phyloP scores from a whole-genome alignment of 208 protist genomes.

The Crithidia thermophila region DNA sequence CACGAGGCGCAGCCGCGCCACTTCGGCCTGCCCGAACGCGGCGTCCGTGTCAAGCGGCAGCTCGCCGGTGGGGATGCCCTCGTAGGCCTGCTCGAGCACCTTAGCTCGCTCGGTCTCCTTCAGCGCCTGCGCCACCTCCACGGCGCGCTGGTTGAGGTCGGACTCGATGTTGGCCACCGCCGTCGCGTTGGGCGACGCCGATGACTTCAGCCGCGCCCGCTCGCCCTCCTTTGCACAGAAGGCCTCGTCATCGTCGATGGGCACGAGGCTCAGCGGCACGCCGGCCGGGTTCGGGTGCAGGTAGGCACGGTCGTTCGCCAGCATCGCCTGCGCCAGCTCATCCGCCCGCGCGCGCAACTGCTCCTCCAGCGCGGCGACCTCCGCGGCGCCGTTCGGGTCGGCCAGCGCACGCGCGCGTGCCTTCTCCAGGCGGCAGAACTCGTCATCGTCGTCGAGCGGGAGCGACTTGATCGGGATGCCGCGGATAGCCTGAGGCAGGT shows the following conservation, averaged over 20 bases:
- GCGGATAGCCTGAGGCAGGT: slow-evolving; percentile 23
- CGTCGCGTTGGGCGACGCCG: slow-evolving; percentile 29
- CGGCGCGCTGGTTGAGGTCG: slow-evolving; percentile 48
- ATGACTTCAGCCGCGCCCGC: slow-evolving; percentile 45
- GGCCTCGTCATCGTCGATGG: slow-evolving; percentile 43
- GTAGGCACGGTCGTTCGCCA: slow-evolving; percentile 45
- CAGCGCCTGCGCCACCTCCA: slow-evolving; percentile 54
- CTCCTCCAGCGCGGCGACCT: slow-evolving; percentile 38
- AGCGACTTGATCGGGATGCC: slow-evolving; percentile 50
- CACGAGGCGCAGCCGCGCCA: slow-evolving; percentile 20
- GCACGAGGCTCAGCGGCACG: slow-evolving; percentile 42
- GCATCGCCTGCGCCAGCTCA: slow-evolving; percentile 49
- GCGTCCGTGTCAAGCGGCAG: slow-evolving; percentile 61
- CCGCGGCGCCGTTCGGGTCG: slow-evolving; percentile 28
- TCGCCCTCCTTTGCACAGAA: slow-evolving; percentile 58
- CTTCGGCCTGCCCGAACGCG: slow-evolving; percentile 57
- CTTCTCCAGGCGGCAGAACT: slow-evolving; percentile 53
- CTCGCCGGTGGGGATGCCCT: slow-evolving; percentile 45
- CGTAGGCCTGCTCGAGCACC: slow-evolving; percentile 40
- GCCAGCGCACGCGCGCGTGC: slow-evolving; percentile 48
- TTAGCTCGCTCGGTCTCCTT: slow-evolving; percentile 51
- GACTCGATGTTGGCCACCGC: slow-evolving; percentile 49
- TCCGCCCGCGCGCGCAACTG: slow-evolving; percentile 54
- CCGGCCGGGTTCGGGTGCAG: slow-evolving; percentile 32
- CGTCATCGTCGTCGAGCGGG: slow-evolving; percentile 51